Percentiles rank a stretch among this genome's conserved stretches.
Evolutionary conservation across 371 early-diverging fungal species (phyloP).

Genomic region (Blakeslea trispora): DNA sequence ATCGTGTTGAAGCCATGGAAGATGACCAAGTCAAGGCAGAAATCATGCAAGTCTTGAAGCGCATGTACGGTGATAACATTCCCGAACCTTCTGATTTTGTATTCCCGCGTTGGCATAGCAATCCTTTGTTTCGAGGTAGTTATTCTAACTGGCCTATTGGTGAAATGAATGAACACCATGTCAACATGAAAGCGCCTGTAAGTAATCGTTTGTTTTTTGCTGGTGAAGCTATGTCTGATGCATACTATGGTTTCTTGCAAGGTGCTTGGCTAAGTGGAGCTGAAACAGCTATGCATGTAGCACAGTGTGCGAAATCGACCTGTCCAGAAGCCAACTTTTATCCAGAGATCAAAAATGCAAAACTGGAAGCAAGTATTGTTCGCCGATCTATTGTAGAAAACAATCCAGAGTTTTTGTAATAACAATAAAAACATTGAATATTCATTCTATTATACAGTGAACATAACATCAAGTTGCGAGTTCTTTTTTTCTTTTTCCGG

Average conservation of each 20-base stretch:
- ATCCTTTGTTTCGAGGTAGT: slow-evolving; percentile 42
- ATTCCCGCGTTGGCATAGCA: slow-evolving; percentile 39
- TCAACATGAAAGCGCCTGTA: slow-evolving; percentile 47
- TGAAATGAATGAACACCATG: slow-evolving; percentile 43
- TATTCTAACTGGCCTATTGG: slow-evolving; percentile 54
- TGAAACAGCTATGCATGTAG: slow-evolving; percentile 27
- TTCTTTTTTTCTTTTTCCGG: too few species aligned
- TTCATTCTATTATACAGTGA: too few species aligned
- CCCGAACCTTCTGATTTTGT: slow-evolving; percentile 31
- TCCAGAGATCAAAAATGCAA: slow-evolving; percentile 32
- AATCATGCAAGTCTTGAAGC: slow-evolving; percentile 31
- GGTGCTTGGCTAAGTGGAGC: slow-evolving; percentile 50
- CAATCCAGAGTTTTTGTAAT: too few species aligned
- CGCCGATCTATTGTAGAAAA: slow-evolving; percentile 10
- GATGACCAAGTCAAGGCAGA: slow-evolving; percentile 34
- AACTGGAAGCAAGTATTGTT: slow-evolving; percentile 18
- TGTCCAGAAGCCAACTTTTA: slow-evolving; percentile 38
- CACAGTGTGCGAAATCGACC: slow-evolving; percentile 28
- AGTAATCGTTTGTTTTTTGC: slow-evolving; percentile 46
- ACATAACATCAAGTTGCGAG: too few species aligned
- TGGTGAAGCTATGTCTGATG: slow-evolving; percentile 45
- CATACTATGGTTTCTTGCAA: slow-evolving; percentile 49
- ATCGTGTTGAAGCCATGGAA: slow-evolving; percentile 28
- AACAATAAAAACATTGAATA: too few species aligned
- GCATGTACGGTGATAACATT: slow-evolving; percentile 41